phyloP scores from a whole-genome alignment of 2,329 filamentous ascomycete genomes.

The Monosporascus sp. region DNA sequence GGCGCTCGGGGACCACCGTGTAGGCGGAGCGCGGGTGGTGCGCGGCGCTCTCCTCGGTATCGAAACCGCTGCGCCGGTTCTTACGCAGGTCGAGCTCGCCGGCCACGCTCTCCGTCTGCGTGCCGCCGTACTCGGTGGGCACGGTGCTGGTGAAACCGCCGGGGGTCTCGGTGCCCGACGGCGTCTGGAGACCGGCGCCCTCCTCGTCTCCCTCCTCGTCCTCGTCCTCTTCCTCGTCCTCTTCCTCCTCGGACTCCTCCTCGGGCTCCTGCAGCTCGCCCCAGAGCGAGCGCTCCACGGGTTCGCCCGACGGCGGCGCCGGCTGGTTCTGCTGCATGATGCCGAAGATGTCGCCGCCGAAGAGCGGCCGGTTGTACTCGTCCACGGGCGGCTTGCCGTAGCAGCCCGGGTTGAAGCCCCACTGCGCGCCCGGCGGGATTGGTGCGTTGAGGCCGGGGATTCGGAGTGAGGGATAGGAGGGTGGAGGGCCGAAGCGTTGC shows the following conservation, averaged over 20 bases:
- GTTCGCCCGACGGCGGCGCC: slow-evolving; percentile 55
- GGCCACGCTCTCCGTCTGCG: slow-evolving; percentile 64
- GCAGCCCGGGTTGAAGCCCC: slow-evolving; percentile 93
- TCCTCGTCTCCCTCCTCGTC: slow-evolving; percentile 61
- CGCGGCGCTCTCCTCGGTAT: slow-evolving; percentile 70
- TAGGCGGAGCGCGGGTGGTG: slow-evolving; percentile 70
- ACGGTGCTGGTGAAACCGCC: slow-evolving; percentile 75
- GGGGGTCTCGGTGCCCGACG: slow-evolving; percentile 73
- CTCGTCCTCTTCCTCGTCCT: slow-evolving; percentile 69
- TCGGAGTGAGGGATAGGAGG: slow-evolving; percentile 91
- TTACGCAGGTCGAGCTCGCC: slow-evolving; percentile 92
- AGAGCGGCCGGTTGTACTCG: slow-evolving; percentile 85
- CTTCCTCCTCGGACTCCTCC: slow-evolving; percentile 56
- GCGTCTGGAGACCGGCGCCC: slow-evolving; percentile 63
- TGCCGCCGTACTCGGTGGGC: slow-evolving; percentile 67
- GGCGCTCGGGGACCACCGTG: slow-evolving; percentile 82
- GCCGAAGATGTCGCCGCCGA: slow-evolving; percentile 92
- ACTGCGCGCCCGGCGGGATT: slow-evolving; percentile 79
- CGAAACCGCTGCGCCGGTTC: slow-evolving; percentile 74
- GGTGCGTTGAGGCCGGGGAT: slow-evolving; percentile 93
- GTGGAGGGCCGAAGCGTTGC: slow-evolving; percentile 87
- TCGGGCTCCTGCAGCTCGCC: slow-evolving; percentile 72
- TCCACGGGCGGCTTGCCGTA: slow-evolving; percentile 96
- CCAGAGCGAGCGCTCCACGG: slow-evolving; percentile 84
- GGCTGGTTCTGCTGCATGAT: slow-evolving; percentile 45